A percentile compares a stretch with the other conserved stretches of the same genome.
phyloP scores from a whole-genome alignment of 2,329 filamentous ascomycete species.

The Pseudogymnoascus verrucosus region DNA sequence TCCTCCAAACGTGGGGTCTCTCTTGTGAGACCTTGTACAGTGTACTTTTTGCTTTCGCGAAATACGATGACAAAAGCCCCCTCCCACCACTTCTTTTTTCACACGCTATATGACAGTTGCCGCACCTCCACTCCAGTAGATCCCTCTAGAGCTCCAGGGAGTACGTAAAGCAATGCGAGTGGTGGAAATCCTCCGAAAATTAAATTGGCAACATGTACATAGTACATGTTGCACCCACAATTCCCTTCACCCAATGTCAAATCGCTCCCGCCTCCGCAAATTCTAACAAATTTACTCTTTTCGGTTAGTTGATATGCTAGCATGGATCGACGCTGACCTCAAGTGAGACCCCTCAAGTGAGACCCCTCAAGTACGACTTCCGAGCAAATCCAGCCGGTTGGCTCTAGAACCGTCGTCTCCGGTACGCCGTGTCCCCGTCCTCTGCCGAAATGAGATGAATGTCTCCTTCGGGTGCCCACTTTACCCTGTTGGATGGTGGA shows the following conservation, averaged over 20 bases:
- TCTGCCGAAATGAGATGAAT: neutral
- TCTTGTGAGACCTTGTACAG: neutral
- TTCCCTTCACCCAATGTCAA: slow-evolving; percentile 5
- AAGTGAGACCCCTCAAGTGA: too few species aligned
- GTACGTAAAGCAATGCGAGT: neutral
- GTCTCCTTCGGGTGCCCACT: neutral
- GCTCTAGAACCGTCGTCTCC: neutral
- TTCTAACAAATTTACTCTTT: neutral
- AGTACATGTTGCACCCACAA: neutral
- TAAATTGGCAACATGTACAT: neutral
- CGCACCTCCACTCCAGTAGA: neutral
- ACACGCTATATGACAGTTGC: neutral
- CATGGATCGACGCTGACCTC: neutral
- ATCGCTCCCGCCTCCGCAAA: slow-evolving; percentile 3
- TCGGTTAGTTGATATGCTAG: neutral
- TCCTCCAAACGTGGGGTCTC: neutral
- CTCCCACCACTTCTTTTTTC: neutral
- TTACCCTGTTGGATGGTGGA: neutral
- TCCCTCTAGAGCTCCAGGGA: neutral
- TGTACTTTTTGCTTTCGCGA: neutral
- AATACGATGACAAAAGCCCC: neutral
- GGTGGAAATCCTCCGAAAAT: neutral
- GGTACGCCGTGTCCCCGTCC: neutral
- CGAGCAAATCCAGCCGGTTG: neutral
- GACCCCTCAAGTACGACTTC: neutral